A percentile compares a stretch with the other conserved stretches of the same genome.
Evolutionary conservation across 306 rosid genomes (phyloP).

Genomic region (Cyclanthera cordifolia): DNA sequence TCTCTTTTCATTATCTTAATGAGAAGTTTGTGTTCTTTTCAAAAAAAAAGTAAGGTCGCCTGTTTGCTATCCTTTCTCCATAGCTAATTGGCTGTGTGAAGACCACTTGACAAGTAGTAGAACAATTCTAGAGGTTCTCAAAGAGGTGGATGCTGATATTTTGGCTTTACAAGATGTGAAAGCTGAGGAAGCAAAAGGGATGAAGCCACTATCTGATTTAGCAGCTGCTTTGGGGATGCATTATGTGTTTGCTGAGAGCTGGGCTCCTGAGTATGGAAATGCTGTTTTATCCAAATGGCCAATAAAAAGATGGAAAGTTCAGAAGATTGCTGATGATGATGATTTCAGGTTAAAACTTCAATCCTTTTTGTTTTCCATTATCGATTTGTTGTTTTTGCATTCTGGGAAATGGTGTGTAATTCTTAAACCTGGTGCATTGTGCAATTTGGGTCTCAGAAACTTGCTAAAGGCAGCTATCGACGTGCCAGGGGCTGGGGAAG

Average conservation of each 20-base stretch:
- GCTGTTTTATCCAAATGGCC: slow-evolving; percentile 88
- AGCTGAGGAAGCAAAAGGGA: slow-evolving; percentile 72
- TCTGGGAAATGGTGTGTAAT: not conserved
- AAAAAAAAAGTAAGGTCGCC: slow-evolving; percentile 85
- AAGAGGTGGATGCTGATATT: slow-evolving; percentile 70
- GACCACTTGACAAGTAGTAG: slow-evolving; percentile 42
- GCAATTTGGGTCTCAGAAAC: slow-evolving; percentile 31
- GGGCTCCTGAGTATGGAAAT: slow-evolving; percentile 93
- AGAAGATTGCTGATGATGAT: slow-evolving; percentile 73
- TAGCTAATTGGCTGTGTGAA: slow-evolving; percentile 33
- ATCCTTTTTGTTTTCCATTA: not conserved
- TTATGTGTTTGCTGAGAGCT: slow-evolving; percentile 83
- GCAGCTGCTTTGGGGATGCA: slow-evolving; percentile 80
- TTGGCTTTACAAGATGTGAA: slow-evolving; percentile 78
- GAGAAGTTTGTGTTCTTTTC: too few species aligned
- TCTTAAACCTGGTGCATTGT: not conserved
- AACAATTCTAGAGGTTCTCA: slow-evolving; percentile 61
- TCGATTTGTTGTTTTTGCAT: not conserved
- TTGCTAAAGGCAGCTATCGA: slow-evolving; percentile 68
- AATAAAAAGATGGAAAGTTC: slow-evolving; percentile 64
- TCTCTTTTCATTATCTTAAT: too few species aligned
- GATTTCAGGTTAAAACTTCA: slow-evolving; percentile 51
- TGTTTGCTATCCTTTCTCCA: slow-evolving; percentile 42
- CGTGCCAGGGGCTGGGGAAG: slow-evolving; percentile 73
- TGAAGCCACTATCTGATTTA: slow-evolving; percentile 78